Conservation (phyloP, 164 flowering plant genomes). For the Piper longum region DNA sequence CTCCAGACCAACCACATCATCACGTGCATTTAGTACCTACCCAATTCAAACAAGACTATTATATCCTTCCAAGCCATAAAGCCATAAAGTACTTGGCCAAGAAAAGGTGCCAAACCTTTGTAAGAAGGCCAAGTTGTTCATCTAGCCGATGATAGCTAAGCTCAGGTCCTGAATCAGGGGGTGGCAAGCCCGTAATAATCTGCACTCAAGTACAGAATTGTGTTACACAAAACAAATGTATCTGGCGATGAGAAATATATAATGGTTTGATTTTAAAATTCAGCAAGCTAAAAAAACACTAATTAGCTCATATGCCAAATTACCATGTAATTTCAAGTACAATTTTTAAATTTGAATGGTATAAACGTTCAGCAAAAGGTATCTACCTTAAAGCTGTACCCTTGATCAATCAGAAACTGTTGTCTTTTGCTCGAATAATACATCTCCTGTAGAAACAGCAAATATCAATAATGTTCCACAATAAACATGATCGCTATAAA, state of each 20-base stretch:
- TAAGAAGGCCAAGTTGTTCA: slow-evolving; percentile 70
- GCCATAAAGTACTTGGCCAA: neutral
- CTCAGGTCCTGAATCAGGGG: slow-evolving; percentile 66
- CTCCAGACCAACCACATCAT: slow-evolving; percentile 81
- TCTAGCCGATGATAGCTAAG: slow-evolving; percentile 52
- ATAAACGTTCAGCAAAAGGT: neutral
- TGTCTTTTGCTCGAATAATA: slow-evolving; percentile 94
- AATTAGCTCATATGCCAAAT: neutral
- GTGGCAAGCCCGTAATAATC: slow-evolving; percentile 92
- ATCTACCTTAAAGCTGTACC: slow-evolving; percentile 91
- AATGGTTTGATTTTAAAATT: too few species aligned
- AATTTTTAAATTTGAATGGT: too few species aligned
- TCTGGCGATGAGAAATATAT: too few species aligned
- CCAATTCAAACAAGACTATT: slow-evolving; percentile 2
- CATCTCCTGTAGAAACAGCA: slow-evolving; percentile 50
- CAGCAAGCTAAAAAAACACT: neutral
- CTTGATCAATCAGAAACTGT: slow-evolving; percentile 96
- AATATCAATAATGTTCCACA: neutral
- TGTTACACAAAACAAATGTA: neutral
- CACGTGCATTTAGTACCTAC: slow-evolving; percentile 79
- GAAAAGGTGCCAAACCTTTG: slow-evolving; percentile 30
- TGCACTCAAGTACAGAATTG: slow-evolving; percentile 5
- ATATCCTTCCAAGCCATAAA: neutral
- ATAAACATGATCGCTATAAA: neutral
- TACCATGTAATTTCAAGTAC: neutral